Percentiles rank a stretch among this genome's conserved stretches.
Conservation (phyloP, 2,329 filamentous ascomycete species). For the Ophiostoma populinum region DNA sequence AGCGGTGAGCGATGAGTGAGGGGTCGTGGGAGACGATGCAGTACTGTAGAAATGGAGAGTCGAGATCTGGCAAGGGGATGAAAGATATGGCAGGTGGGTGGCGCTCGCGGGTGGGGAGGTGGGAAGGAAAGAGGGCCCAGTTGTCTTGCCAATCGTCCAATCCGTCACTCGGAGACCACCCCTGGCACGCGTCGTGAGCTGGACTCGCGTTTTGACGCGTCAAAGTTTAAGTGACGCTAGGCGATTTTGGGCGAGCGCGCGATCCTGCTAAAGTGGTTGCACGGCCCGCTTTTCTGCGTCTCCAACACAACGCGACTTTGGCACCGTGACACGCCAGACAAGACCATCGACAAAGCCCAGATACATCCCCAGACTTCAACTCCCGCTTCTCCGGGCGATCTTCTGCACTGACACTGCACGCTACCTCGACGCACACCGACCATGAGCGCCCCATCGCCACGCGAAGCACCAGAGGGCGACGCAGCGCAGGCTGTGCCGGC, state of each 20-base stretch:
- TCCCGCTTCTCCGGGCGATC: too few relatives aligned
- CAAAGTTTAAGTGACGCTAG: slow-evolving; percentile 24
- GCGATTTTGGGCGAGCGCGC: slow-evolving; percentile 9
- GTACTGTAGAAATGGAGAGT: slow-evolving; percentile 1
- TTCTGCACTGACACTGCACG: too few relatives aligned
- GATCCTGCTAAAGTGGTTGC: background rate
- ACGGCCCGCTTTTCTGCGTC: slow-evolving; percentile 1
- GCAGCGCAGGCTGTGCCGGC: too few relatives aligned
- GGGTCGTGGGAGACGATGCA: background rate
- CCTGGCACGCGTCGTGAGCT: slow-evolving; percentile 3
- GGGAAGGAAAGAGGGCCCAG: slow-evolving; percentile 2
- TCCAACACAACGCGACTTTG: background rate
- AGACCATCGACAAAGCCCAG: background rate
- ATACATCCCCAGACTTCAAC: too few relatives aligned
- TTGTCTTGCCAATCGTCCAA: too few relatives aligned
- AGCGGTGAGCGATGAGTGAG: background rate
- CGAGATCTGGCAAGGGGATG: background rate
- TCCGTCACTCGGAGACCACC: too few relatives aligned
- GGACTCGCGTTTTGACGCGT: slow-evolving; percentile 13
- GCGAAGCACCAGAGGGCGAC: too few relatives aligned
- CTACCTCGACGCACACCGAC: too few relatives aligned
- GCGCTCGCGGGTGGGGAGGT: too few relatives aligned
- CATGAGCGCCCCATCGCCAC: too few relatives aligned
- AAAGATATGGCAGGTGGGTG: background rate
- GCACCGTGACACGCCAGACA: background rate